Conservation (phyloP, 495 filamentous ascomycete species). For the Xylaria intraflava region DNA sequence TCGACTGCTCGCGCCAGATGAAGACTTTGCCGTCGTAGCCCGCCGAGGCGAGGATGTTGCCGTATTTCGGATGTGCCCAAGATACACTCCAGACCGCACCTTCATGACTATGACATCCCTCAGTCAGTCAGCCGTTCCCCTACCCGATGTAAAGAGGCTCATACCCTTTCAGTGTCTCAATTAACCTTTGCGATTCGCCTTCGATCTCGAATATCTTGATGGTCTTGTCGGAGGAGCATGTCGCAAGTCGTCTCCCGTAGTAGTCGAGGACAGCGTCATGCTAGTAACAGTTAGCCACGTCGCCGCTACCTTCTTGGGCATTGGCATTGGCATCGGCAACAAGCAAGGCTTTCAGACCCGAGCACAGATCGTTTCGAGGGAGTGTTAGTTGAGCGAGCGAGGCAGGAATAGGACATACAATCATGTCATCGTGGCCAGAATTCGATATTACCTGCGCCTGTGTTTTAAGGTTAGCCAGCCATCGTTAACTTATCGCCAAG, state of each 20-base stretch:
- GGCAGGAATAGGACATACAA: constrained; percentile 58
- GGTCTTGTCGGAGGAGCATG: constrained; percentile 94
- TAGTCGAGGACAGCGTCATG: constrained; percentile 98
- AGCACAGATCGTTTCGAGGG: background rate
- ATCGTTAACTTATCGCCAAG: background rate
- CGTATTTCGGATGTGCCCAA: constrained; percentile 97
- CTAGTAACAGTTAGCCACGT: constrained; percentile 40
- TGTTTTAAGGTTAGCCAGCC: constrained; percentile 14
- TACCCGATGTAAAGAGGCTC: constrained; percentile 6
- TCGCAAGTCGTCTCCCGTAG: constrained; percentile 93
- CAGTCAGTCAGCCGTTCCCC: constrained; percentile 13
- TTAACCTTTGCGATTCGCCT: constrained; percentile 81
- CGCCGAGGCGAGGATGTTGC: constrained; percentile 90
- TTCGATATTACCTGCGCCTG: constrained; percentile 78
- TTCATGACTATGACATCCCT: constrained; percentile 62
- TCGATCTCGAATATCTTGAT: constrained; percentile 99
- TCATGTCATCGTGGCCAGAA: constrained; percentile 98
- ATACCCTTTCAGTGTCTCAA: constrained; percentile 93
- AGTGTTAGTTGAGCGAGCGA: background rate
- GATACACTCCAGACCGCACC: constrained; percentile 94
- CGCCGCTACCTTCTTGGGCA: background rate
- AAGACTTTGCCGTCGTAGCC: constrained; percentile 96
- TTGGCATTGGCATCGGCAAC: background rate
- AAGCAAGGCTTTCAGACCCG: background rate
- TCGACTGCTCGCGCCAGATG: constrained; percentile 88